phyloP scores from a whole-genome alignment of 2,329 filamentous ascomycete species.

The Decorospora gaudefroyi region DNA sequence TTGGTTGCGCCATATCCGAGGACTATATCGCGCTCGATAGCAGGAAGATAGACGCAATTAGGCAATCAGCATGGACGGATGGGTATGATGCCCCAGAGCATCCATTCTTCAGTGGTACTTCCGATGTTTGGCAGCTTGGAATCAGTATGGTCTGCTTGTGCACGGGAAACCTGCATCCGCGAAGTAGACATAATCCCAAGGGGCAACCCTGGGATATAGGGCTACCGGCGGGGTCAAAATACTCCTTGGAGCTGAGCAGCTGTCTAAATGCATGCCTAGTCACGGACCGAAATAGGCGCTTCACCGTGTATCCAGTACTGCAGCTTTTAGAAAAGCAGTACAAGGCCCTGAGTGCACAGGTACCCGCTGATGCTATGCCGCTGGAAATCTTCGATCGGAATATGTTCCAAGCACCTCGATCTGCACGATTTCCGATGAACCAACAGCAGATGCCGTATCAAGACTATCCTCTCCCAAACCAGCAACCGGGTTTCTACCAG shows the following conservation, averaged over 20 bases:
- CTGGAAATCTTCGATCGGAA: conserved; percentile 2
- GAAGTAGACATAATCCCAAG: conserved; percentile 6
- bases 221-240: conserved; percentile 12
- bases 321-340: conserved; percentile 5
- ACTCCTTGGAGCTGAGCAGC: conserved; percentile 12
- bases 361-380: conserved; percentile 6
- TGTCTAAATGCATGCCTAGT: conserved; percentile 9
- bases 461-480: no score
- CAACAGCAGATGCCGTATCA: no score
- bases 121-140: conserved; percentile 28
- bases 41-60: neutral
- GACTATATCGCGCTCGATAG: conserved; percentile 1
- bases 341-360: neutral
- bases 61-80: conserved; percentile 7
- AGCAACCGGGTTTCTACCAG: neutral
- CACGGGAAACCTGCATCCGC: conserved; percentile 2
- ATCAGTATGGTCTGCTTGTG: conserved; percentile 21
- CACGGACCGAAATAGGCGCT: conserved; percentile 2
- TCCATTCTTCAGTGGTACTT: conserved; percentile 11
- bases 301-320: neutral
- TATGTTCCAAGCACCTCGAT: no score
- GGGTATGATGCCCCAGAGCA: conserved; percentile 24
- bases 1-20: conserved; percentile 19
- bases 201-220: conserved; percentile 10
- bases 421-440: no score